phyloP scores from a whole-genome alignment of 2,329 filamentous ascomycete genomes.

The Xylaria sp. region DNA sequence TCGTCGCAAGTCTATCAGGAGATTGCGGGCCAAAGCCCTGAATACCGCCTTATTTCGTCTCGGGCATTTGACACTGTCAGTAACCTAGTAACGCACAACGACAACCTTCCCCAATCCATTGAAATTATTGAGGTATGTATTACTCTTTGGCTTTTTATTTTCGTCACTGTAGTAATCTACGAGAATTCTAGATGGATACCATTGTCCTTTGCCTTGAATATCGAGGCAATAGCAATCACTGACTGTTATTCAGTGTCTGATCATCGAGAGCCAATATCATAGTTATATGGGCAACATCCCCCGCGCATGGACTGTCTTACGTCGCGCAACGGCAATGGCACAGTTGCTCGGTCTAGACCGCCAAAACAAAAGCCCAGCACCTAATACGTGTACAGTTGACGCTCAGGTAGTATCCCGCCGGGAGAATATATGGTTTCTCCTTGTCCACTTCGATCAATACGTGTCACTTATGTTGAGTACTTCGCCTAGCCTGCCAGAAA shows the following conservation, averaged over 20 bases:
- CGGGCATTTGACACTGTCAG: constrained; percentile 45
- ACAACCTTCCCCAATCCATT: constrained; percentile 56
- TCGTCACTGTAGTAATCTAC: not conserved
- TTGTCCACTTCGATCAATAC: constrained; percentile 58
- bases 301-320: constrained; percentile 56
- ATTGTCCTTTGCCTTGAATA: not conserved
- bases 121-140: constrained; percentile 56
- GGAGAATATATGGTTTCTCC: constrained; percentile 57
- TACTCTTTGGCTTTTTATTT: not conserved
- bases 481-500: constrained; percentile 51
- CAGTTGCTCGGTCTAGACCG: constrained; percentile 54
- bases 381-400: constrained; percentile 41
- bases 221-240: constrained; percentile 43
- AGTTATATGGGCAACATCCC: constrained; percentile 60
- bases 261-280: constrained; percentile 59
- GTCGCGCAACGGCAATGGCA: constrained; percentile 57
- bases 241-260: constrained; percentile 45
- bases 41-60: constrained; percentile 24
- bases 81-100: constrained; percentile 56
- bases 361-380: constrained; percentile 19
- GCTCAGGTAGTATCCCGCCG: constrained; percentile 47
- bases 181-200: not conserved
- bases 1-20: constrained; percentile 17
- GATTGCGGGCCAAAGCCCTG: not conserved
- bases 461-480: constrained; percentile 60